Percentiles rank a stretch among this genome's conserved stretches.
Conservation (phyloP, 2,329 filamentous ascomycete genomes). For the Fusarium foetens region DNA sequence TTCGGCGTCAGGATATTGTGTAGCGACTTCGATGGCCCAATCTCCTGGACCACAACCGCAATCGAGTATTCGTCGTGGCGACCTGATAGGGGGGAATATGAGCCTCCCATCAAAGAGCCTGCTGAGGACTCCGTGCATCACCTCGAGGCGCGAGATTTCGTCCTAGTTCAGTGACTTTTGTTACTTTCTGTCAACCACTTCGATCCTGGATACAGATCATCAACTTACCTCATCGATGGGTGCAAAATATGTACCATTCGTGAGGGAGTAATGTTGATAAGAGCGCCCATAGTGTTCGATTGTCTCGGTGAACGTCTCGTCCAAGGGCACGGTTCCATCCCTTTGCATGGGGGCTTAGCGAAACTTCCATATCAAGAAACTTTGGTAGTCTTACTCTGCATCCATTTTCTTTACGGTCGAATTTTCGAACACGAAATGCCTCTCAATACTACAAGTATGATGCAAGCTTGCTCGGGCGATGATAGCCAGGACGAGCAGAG, state of each 20-base stretch:
- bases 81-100: conserved; percentile 73
- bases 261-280: conserved; percentile 74
- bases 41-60: conserved; percentile 77
- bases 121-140: conserved; percentile 71
- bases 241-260: conserved; percentile 72
- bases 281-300: conserved; percentile 69
- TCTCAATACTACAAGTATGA: conserved; percentile 14
- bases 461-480: conserved; percentile 3
- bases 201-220: not conserved
- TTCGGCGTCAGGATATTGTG: conserved; percentile 71
- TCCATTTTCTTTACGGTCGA: conserved; percentile 42
- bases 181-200: conserved; percentile 17
- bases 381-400: conserved; percentile 45
- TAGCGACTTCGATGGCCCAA: conserved; percentile 77
- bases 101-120: conserved; percentile 73
- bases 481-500: conserved; percentile 25
- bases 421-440: conserved; percentile 5
- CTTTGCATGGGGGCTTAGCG: conserved; percentile 49
- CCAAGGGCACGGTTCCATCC: conserved; percentile 63
- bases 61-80: conserved; percentile 71
- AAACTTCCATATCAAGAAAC: conserved; percentile 9
- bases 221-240: conserved; percentile 75
- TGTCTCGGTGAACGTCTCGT: conserved; percentile 68
- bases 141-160: conserved; percentile 72
- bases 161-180: conserved; percentile 60